Evolutionary conservation across 768 basidiomycete genomes (phyloP).

Genomic region (Panaeolus cyanescens): DNA sequence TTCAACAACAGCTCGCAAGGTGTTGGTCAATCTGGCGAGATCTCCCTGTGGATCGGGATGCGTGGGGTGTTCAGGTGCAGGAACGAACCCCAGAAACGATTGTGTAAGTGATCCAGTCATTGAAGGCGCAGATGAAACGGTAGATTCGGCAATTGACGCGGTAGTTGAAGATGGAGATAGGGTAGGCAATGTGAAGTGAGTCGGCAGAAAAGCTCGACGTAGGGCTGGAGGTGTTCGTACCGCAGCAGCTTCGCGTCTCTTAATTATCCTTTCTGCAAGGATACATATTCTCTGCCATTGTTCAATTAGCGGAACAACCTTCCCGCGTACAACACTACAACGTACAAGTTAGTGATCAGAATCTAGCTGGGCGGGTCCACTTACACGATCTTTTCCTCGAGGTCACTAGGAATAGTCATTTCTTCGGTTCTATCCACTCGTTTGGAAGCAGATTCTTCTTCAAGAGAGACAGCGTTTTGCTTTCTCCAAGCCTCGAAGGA

Average conservation of each 20-base stretch:
- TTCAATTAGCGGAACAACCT: slow-evolving; percentile 77
- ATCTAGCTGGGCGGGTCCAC: slow-evolving; percentile 16
- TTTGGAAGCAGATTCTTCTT: slow-evolving; percentile 86
- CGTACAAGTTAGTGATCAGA: slow-evolving; percentile 7
- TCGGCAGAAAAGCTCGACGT: slow-evolving; percentile 62
- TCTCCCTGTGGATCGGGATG: slow-evolving; percentile 64
- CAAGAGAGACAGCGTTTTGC: slow-evolving; percentile 69
- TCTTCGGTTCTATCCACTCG: slow-evolving; percentile 82
- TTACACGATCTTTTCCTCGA: slow-evolving; percentile 87
- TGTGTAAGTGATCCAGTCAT: slow-evolving; percentile 33
- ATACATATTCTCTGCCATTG: slow-evolving; percentile 92
- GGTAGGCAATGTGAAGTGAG: slow-evolving; percentile 68
- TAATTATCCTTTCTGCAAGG: slow-evolving; percentile 84
- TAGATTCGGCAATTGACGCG: slow-evolving; percentile 34
- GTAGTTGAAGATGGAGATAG: slow-evolving; percentile 39
- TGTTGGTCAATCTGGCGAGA: slow-evolving; percentile 80
- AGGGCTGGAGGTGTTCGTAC: slow-evolving; percentile 73
- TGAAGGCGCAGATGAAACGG: slow-evolving; percentile 18
- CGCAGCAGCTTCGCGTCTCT: slow-evolving; percentile 89
- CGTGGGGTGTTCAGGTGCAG: slow-evolving; percentile 12
- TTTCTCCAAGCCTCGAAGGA: slow-evolving; percentile 91
- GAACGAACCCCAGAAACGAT: slow-evolving; percentile 30
- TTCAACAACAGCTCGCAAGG: slow-evolving; percentile 75
- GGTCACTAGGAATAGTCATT: slow-evolving; percentile 90
- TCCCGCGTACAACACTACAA: slow-evolving; percentile 70